A percentile compares a stretch with the other conserved stretches of the same genome.
Evolutionary conservation across 768 basidiomycete genomes (phyloP).

Genomic region (Cystobasidium onofrii): DNA sequence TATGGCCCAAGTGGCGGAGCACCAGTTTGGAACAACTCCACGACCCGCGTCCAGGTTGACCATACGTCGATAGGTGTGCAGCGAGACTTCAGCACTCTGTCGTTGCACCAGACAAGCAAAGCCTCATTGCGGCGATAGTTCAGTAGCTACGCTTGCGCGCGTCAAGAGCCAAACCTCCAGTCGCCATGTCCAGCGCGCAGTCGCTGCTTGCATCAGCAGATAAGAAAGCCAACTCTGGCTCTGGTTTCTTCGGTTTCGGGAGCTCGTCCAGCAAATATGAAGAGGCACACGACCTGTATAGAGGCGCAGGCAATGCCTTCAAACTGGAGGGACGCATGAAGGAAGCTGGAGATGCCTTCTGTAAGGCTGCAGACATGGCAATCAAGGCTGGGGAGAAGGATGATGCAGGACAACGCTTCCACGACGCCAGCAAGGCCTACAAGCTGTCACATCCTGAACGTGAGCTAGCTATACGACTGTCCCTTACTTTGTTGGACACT

Average conservation of each 20-base stretch:
- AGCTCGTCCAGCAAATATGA: constrained; percentile 78
- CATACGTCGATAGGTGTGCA: background rate
- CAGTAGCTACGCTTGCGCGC: too few species aligned
- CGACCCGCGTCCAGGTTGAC: background rate
- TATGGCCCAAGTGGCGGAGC: background rate
- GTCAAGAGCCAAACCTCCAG: background rate
- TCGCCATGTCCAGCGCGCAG: constrained; percentile 29
- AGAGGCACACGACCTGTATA: constrained; percentile 90
- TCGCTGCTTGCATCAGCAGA: constrained; percentile 74
- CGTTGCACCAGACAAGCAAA: too few species aligned
- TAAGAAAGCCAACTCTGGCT: constrained; percentile 76
- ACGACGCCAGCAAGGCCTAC: constrained; percentile 94
- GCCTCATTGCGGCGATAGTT: too few species aligned
- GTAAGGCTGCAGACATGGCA: constrained; percentile 88
- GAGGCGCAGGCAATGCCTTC: constrained; percentile 75
- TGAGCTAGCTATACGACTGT: constrained; percentile 47
- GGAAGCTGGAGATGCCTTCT: constrained; percentile 83
- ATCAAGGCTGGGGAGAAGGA: constrained; percentile 77
- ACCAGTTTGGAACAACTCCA: background rate
- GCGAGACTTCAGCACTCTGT: too few species aligned
- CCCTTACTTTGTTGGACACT: background rate
- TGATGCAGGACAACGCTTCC: constrained; percentile 97
- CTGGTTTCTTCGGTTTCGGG: constrained; percentile 42
- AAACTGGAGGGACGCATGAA: constrained; percentile 79
- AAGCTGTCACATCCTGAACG: constrained; percentile 80